Base-by-base conservation (phyloP, 2,329 filamentous ascomycete species). In the Fragosphaeria purpurea region DNA sequence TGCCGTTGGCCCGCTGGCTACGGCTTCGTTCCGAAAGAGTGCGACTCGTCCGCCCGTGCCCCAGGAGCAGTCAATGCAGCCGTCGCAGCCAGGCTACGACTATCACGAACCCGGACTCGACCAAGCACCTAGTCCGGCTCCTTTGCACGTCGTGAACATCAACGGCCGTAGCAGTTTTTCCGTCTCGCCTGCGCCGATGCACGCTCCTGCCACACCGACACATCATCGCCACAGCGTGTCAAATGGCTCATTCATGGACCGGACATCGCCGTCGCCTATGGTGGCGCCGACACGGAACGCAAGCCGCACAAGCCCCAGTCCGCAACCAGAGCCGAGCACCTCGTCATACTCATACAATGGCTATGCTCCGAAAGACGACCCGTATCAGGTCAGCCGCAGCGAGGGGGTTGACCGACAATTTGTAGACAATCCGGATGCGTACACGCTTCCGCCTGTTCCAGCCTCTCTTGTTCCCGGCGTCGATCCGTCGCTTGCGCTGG, bases 401-500 rank as follows among this genome's bases (percentile, higher is more conserved):
- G 72, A 74, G 31, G 51, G 66, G 38, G 68, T 71, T 6, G 63
- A 65, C 35, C 59, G 54, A 4, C 49, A 5, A 22, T 62, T 52
- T 41, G 56, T 59, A 34, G 63, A 66, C 5, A 60, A 54, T 37
- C 58, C 66, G 11, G 58, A 61, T 31, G 62, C 62, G 41, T 74
- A 76, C 59, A 65, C 61, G 4, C 55, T 74, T 22, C 72, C 75
- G 1, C 61, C 70, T 4, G 67, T 82, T 2, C 80, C 80, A 5
- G 62, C 77, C 2, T 77, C 79, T 4, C 66, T 84, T 30, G 73
- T 83, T 7, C 76, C 80, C n/a, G 80, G 79, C 4, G 69, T 80
- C 32, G 79, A 83, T 54, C 76, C 77, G 4, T 62, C 61, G 13
- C 65, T 81, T 38, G 72, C 77, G 1, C 72, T 75, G 49, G 77